Evolutionary conservation across 352 stramenopile species (phyloP).

Genomic region (Thraustotheca clavata): DNA sequence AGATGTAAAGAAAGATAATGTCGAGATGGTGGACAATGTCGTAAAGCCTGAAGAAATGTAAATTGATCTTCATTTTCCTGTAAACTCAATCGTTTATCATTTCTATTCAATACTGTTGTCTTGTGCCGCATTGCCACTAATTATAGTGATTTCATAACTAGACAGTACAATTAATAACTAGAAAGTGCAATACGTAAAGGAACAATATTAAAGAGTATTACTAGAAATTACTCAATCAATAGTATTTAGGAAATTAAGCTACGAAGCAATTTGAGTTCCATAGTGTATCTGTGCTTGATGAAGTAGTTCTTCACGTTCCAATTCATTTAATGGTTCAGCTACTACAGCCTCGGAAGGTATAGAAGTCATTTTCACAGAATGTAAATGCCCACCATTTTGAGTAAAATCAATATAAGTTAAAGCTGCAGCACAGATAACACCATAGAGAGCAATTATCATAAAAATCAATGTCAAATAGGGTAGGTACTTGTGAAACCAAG

Average conservation of each 20-base stretch:
- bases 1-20: not conserved
- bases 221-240: too few relatives aligned
- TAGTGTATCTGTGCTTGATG: not conserved
- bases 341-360: not conserved
- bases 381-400: not conserved
- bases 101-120: not conserved
- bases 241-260: too few relatives aligned
- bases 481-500: slow-evolving; percentile 7
- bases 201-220: too few relatives aligned
- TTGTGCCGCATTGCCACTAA: not conserved
- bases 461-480: not conserved
- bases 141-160: too few relatives aligned
- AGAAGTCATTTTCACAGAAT: not conserved
- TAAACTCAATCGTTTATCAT: not conserved
- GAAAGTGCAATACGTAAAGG: too few relatives aligned
- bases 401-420: not conserved
- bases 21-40: not conserved
- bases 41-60: slow-evolving; percentile 3
- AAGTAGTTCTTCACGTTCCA: not conserved
- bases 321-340: not conserved
- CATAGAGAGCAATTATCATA: not conserved
- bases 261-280: too few relatives aligned
- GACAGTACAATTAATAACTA: too few relatives aligned
- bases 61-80: slow-evolving; percentile 10
- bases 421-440: not conserved